phyloP scores from a whole-genome alignment of 2,329 filamentous ascomycete species.

The Cylindrodendrum hubeiense region DNA sequence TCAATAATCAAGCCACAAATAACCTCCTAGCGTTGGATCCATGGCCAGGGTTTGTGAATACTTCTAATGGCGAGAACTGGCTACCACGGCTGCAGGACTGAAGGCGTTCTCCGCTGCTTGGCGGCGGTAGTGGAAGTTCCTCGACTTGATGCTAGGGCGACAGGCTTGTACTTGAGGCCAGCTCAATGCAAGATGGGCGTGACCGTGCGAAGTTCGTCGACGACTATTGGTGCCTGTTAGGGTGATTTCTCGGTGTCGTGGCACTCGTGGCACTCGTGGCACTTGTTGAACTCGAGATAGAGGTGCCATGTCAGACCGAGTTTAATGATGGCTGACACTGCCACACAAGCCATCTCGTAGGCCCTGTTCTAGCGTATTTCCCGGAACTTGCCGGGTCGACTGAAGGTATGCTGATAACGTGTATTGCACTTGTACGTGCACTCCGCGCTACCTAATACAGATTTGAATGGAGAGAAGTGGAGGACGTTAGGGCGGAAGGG shows the following conservation, averaged over 20 bases:
- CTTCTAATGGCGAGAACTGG: background rate
- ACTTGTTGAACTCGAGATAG: background rate
- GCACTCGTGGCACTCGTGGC: background rate
- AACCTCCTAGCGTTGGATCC: background rate
- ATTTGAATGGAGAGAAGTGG: background rate
- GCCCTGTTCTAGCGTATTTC: background rate
- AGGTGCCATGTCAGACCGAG: background rate
- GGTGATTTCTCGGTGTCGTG: background rate
- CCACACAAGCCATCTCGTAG: background rate
- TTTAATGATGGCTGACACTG: slow-evolving; percentile 10
- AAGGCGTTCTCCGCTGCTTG: background rate
- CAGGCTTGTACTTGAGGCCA: background rate
- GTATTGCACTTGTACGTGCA: background rate
- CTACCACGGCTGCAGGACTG: background rate
- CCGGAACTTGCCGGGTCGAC: slow-evolving; percentile 5
- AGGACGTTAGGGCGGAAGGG: background rate
- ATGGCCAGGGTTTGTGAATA: too few species aligned
- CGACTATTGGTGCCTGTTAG: background rate
- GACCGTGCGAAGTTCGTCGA: background rate
- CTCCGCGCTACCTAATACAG: background rate
- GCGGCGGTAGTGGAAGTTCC: background rate
- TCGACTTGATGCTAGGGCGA: background rate
- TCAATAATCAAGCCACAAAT: background rate
- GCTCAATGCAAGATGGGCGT: background rate
- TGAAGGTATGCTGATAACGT: background rate